These are phyloP conservation scores for Porcisia hertigi DNA, from an alignment of 208 protist species.

Conservation along the genomic window DNA sequence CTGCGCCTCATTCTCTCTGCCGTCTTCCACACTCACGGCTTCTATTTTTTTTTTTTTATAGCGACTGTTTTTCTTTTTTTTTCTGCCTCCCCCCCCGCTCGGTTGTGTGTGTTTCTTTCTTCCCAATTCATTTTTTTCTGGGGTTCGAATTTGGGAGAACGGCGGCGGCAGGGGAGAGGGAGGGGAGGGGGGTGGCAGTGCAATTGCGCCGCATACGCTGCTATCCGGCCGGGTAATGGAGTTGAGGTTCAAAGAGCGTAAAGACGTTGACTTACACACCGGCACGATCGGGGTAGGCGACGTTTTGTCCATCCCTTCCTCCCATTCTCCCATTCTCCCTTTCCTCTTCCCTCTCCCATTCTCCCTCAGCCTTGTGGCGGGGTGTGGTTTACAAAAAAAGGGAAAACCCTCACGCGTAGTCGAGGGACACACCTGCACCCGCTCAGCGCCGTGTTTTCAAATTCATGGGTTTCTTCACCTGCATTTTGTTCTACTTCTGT, in stretches of 20 bases:
- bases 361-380: too few relatives aligned
- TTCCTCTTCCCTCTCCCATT: too few relatives aligned
- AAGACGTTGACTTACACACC: background rate
- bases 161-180: background rate
- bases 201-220: too few relatives aligned
- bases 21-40: background rate
- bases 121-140: too few relatives aligned
- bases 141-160: too few relatives aligned
- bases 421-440: background rate
- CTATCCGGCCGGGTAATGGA: too few relatives aligned
- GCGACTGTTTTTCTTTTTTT: background rate
- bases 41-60: background rate
- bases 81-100: background rate
- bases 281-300: background rate
- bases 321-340: background rate
- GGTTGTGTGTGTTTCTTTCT: background rate
- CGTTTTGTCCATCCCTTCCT: background rate
- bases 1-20: too few relatives aligned
- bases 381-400: background rate
- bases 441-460: background rate
- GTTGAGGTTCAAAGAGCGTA: too few relatives aligned
- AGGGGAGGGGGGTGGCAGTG: too few relatives aligned
- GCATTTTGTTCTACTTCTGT: background rate
- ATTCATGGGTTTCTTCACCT: background rate
- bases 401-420: background rate